Conservation (phyloP, 768 basidiomycete species). For the Tulasnella sp. region DNA sequence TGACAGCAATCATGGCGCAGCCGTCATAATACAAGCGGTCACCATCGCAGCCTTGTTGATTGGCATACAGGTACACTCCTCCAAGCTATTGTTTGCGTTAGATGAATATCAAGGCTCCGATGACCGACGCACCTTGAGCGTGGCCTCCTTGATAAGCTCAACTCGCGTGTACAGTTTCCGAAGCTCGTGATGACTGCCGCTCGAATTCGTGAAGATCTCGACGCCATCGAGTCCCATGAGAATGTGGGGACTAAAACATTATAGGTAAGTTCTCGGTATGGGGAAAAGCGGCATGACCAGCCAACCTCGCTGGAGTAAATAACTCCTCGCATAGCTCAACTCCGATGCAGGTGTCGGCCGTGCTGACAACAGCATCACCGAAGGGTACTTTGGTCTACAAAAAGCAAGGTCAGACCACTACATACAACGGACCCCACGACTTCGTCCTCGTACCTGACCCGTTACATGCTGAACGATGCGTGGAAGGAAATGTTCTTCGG, state of each 20-base stretch:
- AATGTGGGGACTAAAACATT: slow-evolving; percentile 70
- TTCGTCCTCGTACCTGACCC: slow-evolving; percentile 53
- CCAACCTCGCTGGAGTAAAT: slow-evolving; percentile 89
- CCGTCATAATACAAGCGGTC: slow-evolving; percentile 98
- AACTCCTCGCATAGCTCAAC: slow-evolving; percentile 96
- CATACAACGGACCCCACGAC: neutral
- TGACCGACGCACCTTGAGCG: slow-evolving; percentile 55
- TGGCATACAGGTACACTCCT: slow-evolving; percentile 94
- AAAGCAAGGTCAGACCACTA: slow-evolving; percentile 1
- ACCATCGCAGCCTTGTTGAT: slow-evolving; percentile 98
- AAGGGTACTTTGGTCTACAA: slow-evolving; percentile 78
- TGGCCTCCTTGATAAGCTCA: slow-evolving; percentile 94
- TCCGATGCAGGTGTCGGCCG: slow-evolving; percentile 90
- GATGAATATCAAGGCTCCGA: neutral
- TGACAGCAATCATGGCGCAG: slow-evolving; percentile 90
- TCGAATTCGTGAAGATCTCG: slow-evolving; percentile 98
- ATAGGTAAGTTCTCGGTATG: neutral
- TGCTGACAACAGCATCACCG: slow-evolving; percentile 90
- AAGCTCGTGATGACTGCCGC: slow-evolving; percentile 95
- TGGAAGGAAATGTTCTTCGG: slow-evolving; percentile 87
- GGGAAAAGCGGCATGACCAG: neutral
- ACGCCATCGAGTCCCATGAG: slow-evolving; percentile 97
- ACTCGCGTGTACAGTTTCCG: slow-evolving; percentile 88
- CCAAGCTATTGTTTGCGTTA: slow-evolving; percentile 51
- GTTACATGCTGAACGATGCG: slow-evolving; percentile 81